Base-by-base conservation (phyloP, 257 asterid species). In the Ilex aquifolium region DNA sequence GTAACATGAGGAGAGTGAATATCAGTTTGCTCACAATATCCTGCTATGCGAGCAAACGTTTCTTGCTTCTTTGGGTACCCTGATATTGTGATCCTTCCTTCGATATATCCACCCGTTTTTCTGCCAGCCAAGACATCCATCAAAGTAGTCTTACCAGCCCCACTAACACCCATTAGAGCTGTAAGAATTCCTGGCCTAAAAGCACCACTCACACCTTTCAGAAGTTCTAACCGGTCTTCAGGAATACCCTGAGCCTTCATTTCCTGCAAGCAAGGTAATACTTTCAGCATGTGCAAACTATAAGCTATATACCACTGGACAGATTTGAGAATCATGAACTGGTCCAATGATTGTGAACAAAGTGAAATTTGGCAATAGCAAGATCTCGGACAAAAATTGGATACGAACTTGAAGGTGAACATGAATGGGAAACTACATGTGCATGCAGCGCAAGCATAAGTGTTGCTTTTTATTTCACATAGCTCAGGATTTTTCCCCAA, bases 81-180 rank as follows among this genome's bases (percentile, higher is more conserved):
- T 11, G 95, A 88, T 48, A 88, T 83, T 14, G 71, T 77, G 76
- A 88, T 82, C 10, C 79, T 50, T 62, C 96, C 96, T 6, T 85
- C 75, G 31, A 79, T 81, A 62, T 88, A 83, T 56, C 96, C 91
- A 14, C 96, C 91, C 2, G 89, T 88, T 81, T 88, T 85, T 65
- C 96, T 63, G n/a, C 96, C 96, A 0, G 96, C 83, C 57, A 88
- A 69, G 29, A 88, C 96, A 59, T 88, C 96, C 96, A 88, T 83
- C 31, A 88, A 69, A 1, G 96, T 88, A 10, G 95, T 88, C 69
- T 88, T 88, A 32, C 95, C 95, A 12, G 96, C 96, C 59, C 96
- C 96, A 66, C 96, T 88, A 8, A 85, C 60, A 3, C 95, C 96
- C 96, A 88, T 88, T 59, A 88, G 71, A 16, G 96, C 96, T 1